A percentile compares a stretch with the other conserved stretches of the same genome.
phyloP scores from a whole-genome alignment of 176 grass and related monocot genomes.

The Musa beccarii region DNA sequence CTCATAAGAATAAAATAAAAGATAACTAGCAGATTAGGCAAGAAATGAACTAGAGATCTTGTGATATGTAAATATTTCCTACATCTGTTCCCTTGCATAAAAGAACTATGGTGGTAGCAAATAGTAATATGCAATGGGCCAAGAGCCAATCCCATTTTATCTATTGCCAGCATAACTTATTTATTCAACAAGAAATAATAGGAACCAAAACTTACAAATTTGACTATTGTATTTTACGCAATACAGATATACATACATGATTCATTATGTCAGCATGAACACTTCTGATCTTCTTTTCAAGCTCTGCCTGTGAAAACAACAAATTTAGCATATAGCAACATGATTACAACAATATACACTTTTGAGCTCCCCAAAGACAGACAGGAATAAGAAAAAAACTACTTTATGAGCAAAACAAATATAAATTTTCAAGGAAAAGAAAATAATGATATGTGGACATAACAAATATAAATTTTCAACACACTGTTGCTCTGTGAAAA shows the following conservation, averaged over 20 bases:
- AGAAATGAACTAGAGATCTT: not conserved
- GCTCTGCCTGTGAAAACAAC: conserved; percentile 49
- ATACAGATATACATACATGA: conserved; percentile 56
- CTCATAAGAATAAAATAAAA: not conserved
- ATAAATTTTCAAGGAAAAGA: no score
- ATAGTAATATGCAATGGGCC: not conserved
- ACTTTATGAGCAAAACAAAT: no score
- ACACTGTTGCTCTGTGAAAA: no score
- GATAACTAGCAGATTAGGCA: not conserved
- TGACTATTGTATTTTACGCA: not conserved
- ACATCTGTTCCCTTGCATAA: no score
- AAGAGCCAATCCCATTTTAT: not conserved
- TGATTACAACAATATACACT: not conserved
- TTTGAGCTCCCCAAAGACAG: no score
- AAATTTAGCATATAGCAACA: not conserved
- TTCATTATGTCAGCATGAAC: conserved; percentile 61
- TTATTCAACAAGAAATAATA: not conserved
- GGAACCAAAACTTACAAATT: not conserved
- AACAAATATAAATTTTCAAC: no score
- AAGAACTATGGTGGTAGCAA: no score
- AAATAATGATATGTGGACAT: no score
- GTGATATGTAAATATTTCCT: no score
- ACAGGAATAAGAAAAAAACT: no score
- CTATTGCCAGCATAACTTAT: not conserved
- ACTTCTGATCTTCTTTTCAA: conserved; percentile 54